Evolutionary conservation across 306 rosid species (phyloP).

Genomic region (Crataegus laevigata): DNA sequence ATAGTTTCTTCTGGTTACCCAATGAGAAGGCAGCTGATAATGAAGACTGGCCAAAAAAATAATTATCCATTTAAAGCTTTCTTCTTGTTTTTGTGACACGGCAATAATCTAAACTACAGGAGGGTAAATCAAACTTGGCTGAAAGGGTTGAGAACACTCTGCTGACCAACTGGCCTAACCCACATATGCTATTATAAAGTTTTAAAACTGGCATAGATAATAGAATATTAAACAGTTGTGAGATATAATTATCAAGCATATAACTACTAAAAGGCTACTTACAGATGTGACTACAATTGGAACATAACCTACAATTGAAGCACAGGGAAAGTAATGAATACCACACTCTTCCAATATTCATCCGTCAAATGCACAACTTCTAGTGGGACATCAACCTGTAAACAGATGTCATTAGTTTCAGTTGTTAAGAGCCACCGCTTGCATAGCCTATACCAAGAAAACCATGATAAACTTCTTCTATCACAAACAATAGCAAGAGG

Average conservation of each 20-base stretch:
- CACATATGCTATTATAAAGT: background rate
- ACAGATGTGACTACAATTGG: background rate
- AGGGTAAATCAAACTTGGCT: background rate
- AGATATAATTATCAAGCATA: background rate
- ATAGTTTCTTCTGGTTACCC: background rate
- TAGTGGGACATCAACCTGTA: slow-evolving; percentile 69
- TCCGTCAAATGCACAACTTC: slow-evolving; percentile 93
- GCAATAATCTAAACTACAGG: background rate
- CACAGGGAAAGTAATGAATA: slow-evolving; percentile 14
- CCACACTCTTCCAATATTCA: slow-evolving; percentile 94
- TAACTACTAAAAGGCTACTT: background rate
- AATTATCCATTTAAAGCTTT: background rate
- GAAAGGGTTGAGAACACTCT: background rate
- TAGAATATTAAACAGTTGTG: background rate
- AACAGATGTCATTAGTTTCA: slow-evolving; percentile 4
- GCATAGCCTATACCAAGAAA: background rate
- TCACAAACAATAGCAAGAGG: background rate
- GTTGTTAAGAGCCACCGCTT: background rate
- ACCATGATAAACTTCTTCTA: background rate
- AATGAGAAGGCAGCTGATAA: slow-evolving; percentile 1
- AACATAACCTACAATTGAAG: background rate
- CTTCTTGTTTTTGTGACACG: background rate
- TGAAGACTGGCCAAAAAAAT: background rate
- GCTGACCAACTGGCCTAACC: background rate
- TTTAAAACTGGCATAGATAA: background rate